These are phyloP conservation scores for Lavandula angustifolia DNA, from an alignment of 257 asterid genomes.

Conservation along the genomic window DNA sequence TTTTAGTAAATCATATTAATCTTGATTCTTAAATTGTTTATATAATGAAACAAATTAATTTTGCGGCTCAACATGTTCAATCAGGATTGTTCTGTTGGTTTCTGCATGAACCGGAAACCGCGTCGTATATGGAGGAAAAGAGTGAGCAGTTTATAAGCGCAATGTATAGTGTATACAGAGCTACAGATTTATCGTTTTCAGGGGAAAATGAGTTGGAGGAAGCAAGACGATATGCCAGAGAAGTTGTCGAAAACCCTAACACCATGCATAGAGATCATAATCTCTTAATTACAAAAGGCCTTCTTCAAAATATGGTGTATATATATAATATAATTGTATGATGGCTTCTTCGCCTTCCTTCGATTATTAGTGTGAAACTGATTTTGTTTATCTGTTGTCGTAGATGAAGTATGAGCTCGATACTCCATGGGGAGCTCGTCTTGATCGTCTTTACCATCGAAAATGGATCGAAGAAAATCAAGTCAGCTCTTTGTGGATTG, in stretches of 20 bases:
- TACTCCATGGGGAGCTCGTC: constrained; percentile 57
- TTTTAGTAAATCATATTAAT: too few relatives aligned
- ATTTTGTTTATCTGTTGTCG: neutral
- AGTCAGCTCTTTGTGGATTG: constrained; percentile 35
- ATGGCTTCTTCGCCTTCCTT: too few relatives aligned
- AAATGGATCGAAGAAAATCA: constrained; percentile 60
- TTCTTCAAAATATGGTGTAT: constrained; percentile 44
- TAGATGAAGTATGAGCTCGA: constrained; percentile 56
- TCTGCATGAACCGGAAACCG: constrained; percentile 17
- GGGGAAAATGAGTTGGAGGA: constrained; percentile 48
- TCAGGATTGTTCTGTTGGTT: too few relatives aligned
- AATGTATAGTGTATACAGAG: constrained; percentile 50
- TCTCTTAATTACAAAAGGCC: constrained; percentile 31
- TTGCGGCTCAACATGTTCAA: too few relatives aligned
- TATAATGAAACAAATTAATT: too few relatives aligned
- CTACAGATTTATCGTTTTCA: constrained; percentile 47
- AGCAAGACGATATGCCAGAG: constrained; percentile 37
- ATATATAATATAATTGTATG: neutral
- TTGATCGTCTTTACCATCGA: constrained; percentile 62
- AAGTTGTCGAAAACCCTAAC: constrained; percentile 29
- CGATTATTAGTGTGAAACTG: too few relatives aligned
- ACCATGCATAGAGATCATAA: neutral
- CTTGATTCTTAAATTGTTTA: too few relatives aligned
- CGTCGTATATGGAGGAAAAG: constrained; percentile 39
- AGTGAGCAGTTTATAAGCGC: constrained; percentile 30